These are phyloP conservation scores for Claviceps citrina DNA, from an alignment of 2,329 filamentous ascomycete species.

Conservation along the genomic window DNA sequence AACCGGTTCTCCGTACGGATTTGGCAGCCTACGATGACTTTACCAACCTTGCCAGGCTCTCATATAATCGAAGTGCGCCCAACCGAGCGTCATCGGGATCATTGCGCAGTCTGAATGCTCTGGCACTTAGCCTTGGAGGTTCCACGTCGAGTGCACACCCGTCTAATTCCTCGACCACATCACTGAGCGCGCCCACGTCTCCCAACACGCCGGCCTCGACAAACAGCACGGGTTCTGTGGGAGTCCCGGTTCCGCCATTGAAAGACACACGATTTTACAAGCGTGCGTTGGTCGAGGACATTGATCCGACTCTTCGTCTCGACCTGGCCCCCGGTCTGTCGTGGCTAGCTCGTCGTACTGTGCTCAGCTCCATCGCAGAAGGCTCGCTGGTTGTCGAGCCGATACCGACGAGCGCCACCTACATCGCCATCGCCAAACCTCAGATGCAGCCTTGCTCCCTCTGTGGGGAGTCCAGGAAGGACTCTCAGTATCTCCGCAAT, in stretches of 20 bases:
- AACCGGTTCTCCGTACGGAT: constrained; percentile 71
- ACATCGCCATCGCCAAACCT: constrained; percentile 33
- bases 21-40: constrained; percentile 75
- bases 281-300: constrained; percentile 71
- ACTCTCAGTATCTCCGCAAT: constrained; percentile 55
- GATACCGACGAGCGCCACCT: constrained; percentile 45
- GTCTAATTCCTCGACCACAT: constrained; percentile 46
- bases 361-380: constrained; percentile 68
- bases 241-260: constrained; percentile 40
- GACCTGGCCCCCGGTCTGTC: constrained; percentile 83
- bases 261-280: constrained; percentile 95
- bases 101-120: constrained; percentile 33
- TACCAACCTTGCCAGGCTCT: constrained; percentile 54
- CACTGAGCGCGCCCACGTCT: constrained; percentile 41
- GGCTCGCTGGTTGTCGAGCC: constrained; percentile 83
- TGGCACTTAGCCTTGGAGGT: constrained; percentile 30
- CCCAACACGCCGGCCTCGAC: constrained; percentile 42
- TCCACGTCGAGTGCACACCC: constrained; percentile 31
- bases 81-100: constrained; percentile 54
- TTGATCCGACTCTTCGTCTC: constrained; percentile 82
- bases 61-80: constrained; percentile 44
- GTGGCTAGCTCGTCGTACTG: constrained; percentile 78
- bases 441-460: constrained; percentile 61
- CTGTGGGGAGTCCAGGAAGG: constrained; percentile 70
- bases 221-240: constrained; percentile 28